phyloP scores from a whole-genome alignment of 768 basidiomycete species.

The Pisolithus marmoratus region DNA sequence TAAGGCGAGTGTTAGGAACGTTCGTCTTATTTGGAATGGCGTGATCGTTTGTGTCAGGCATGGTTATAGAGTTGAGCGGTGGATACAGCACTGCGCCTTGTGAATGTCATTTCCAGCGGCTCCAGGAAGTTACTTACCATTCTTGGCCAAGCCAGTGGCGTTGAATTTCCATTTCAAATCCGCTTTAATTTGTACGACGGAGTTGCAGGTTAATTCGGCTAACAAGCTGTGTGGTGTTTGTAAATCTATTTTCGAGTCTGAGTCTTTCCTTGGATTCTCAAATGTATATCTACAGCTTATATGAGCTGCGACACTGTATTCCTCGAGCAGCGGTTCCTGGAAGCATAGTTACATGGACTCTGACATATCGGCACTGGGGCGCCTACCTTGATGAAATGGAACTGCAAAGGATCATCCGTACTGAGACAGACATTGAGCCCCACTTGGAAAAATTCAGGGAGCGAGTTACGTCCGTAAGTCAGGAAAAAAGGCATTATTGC shows the following conservation, averaged over 20 bases:
- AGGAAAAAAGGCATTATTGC: constrained; percentile 97
- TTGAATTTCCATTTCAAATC: constrained; percentile 98
- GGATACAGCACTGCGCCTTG: constrained; percentile 50
- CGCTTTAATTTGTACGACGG: constrained; percentile 89
- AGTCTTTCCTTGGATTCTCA: neutral
- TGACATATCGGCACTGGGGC: neutral
- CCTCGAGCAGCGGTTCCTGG: constrained; percentile 90
- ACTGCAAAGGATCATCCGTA: constrained; percentile 93
- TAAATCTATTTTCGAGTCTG: too few species aligned
- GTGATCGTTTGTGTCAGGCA: constrained; percentile 2
- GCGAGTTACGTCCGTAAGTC: constrained; percentile 93
- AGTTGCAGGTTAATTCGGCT: constrained; percentile 97
- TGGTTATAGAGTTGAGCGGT: neutral
- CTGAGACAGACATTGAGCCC: constrained; percentile 95
- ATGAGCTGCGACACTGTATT: constrained; percentile 97
- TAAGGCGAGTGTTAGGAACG: constrained; percentile 85
- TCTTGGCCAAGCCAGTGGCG: constrained; percentile 90
- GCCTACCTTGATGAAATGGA: constrained; percentile 96
- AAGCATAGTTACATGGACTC: neutral
- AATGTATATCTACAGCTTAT: constrained; percentile 36
- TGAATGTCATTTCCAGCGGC: constrained; percentile 93
- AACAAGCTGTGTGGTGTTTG: constrained; percentile 88
- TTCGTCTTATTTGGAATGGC: constrained; percentile 63
- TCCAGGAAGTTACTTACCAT: constrained; percentile 95
- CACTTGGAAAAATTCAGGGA: constrained; percentile 94